These are phyloP conservation scores for Metschnikowia lochheadii DNA, from an alignment of 805 yeast genomes.

Conservation along the genomic window DNA sequence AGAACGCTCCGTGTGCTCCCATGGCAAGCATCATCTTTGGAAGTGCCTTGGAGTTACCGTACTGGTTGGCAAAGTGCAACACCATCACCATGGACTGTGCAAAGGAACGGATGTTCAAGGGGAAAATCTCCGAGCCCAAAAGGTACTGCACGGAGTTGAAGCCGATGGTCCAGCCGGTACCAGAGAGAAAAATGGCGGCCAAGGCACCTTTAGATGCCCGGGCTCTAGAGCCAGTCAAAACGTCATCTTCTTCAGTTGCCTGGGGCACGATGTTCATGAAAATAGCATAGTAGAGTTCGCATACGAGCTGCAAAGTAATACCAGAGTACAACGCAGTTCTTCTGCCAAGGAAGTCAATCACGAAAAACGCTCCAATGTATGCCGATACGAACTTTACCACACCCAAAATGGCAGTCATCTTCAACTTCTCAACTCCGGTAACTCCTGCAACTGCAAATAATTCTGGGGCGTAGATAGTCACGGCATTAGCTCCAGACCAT, in stretches of 20 bases:
- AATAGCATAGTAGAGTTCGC: slow-evolving; percentile 44
- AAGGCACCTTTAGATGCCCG: slow-evolving; percentile 46
- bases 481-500: slow-evolving; percentile 58
- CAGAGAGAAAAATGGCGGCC: slow-evolving; percentile 47
- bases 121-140: slow-evolving; percentile 53
- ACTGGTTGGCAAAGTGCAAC: slow-evolving; percentile 54
- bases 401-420: slow-evolving; percentile 50
- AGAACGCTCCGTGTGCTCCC: slow-evolving; percentile 48
- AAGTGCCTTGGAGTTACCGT: slow-evolving; percentile 52
- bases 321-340: slow-evolving; percentile 49
- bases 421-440: slow-evolving; percentile 37
- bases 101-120: slow-evolving; percentile 45
- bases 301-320: slow-evolving; percentile 38
- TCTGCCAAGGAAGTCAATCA: slow-evolving; percentile 53
- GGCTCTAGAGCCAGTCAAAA: slow-evolving; percentile 26
- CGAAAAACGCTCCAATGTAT: slow-evolving; percentile 47
- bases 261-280: slow-evolving; percentile 45
- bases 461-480: slow-evolving; percentile 55
- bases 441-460: slow-evolving; percentile 47
- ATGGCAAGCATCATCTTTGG: slow-evolving; percentile 48
- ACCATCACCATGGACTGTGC: slow-evolving; percentile 52
- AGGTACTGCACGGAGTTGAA: slow-evolving; percentile 55
- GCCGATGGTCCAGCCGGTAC: slow-evolving; percentile 58
- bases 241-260: slow-evolving; percentile 30
- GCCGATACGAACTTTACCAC: slow-evolving; percentile 50